Evolutionary conservation across 2,329 filamentous ascomycete genomes (phyloP), one percentile per base, ranked within the genome.

Genomic region (Ceratocystis destructans): DNA sequence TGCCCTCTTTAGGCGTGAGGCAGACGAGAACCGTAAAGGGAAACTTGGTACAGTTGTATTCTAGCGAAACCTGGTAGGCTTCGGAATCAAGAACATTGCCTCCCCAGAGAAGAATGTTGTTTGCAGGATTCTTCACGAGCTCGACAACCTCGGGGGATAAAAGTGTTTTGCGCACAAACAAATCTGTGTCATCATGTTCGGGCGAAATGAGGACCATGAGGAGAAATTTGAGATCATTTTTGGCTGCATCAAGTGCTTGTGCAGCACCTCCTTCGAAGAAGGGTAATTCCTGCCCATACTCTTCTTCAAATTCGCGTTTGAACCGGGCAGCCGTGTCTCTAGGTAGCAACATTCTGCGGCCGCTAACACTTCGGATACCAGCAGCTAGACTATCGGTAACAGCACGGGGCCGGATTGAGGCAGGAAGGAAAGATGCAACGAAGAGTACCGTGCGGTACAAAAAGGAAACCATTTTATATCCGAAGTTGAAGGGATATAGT

Each of bases 61-160:
- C 90, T 12, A 84, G 82, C n/a, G 91, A 86, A 50, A 96, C 90
- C 74, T 96, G 91, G 75, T 95, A 97, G 4, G 93, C 90, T 77
- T 99, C 94, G 2, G 90, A 88, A 74, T 99, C 94, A 69, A 91
- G 84, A 0, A 97, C 88, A 71, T 91, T 96, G 61, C 94, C 94
- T 50, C 88, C 90, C 94, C 94, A 99, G 2, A 99, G 76, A 45
- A 97, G 79, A 37, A 96, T 83, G 72, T 93, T 88, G 75, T 91
- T 91, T 44, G 80, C 76, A 0, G 88, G 83, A 68, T 93, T 83
- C 69, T 85, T 87, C 71, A 97, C 75, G 72, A 90, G 96, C 5
- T 80, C 77, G 10, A 86, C 80, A 2, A 96, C 86, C 55, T 92
- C 87, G 0, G 84, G 82, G 1, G 87, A 82, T 6, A 96, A 82